Conservation (phyloP, 192 early-diverging fungal genomes). For the Bifiguratus adelaidae region DNA sequence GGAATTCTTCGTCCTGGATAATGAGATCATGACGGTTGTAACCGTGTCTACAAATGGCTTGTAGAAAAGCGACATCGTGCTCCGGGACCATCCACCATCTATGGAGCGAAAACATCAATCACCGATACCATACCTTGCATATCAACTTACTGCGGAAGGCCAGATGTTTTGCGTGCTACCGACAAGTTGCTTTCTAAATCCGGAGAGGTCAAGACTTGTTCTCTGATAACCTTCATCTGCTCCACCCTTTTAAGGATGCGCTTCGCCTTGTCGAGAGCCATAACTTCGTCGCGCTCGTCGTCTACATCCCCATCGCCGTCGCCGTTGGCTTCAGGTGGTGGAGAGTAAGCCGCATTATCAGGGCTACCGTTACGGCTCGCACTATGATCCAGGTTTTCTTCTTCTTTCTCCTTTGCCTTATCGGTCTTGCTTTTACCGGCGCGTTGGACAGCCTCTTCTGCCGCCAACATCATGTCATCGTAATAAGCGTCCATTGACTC, state of each 20-base stretch:
- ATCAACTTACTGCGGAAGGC: constrained; percentile 29
- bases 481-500: constrained; percentile 58
- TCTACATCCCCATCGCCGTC: constrained; percentile 22
- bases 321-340: not conserved
- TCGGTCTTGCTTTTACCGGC: not conserved
- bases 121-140: not conserved
- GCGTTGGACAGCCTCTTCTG: constrained; percentile 42
- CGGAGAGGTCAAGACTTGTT: constrained; percentile 44
- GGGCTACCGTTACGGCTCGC: not conserved
- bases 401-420: not conserved
- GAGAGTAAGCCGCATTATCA: not conserved
- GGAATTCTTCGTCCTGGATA: constrained; percentile 40
- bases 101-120: not conserved
- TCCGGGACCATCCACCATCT: constrained; percentile 67
- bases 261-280: constrained; percentile 58
- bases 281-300: constrained; percentile 23
- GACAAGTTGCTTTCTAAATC: constrained; percentile 32
- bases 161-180: constrained; percentile 32
- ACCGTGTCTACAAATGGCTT: constrained; percentile 62
- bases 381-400: not conserved
- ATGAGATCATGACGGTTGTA: constrained; percentile 55
- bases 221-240: constrained; percentile 56
- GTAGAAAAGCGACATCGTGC: constrained; percentile 56
- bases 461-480: constrained; percentile 41
- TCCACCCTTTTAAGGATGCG: constrained; percentile 58